phyloP scores from a whole-genome alignment of 2,329 filamentous ascomycete species.

The Colletotrichum theobromicola region DNA sequence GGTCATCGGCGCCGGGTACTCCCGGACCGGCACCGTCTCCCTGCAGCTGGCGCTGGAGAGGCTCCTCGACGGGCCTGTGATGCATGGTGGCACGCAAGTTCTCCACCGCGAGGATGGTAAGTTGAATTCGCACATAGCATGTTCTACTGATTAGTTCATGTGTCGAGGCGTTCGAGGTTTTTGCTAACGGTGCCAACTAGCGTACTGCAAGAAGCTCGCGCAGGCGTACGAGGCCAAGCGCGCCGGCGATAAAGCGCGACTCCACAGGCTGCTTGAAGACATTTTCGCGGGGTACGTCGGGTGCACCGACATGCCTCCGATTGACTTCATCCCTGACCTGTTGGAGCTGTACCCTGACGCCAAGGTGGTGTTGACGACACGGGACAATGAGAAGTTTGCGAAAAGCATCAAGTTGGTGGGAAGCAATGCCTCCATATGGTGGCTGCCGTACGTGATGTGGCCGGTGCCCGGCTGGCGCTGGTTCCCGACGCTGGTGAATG shows the following conservation, averaged over 20 bases:
- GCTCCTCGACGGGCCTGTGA: conserved; percentile 51
- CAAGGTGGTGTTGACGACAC: conserved; percentile 47
- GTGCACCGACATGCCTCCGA: conserved; percentile 49
- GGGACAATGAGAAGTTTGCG: conserved; percentile 41
- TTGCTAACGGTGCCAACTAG: background rate
- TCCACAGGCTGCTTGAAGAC: conserved; percentile 37
- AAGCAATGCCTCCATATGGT: background rate
- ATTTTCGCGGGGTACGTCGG: conserved; percentile 48
- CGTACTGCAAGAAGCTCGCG: background rate
- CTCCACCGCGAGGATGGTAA: conserved; percentile 39
- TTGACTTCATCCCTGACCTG: conserved; percentile 48
- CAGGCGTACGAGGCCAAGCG: background rate
- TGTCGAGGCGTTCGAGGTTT: background rate
- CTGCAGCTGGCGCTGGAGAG: conserved; percentile 52
- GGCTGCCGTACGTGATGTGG: background rate
- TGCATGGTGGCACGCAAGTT: conserved; percentile 51
- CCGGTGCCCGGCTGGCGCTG: background rate
- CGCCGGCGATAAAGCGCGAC: conserved; percentile 24
- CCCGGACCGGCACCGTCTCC: conserved; percentile 56
- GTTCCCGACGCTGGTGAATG: background rate
- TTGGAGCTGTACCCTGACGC: conserved; percentile 54
- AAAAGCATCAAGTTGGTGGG: conserved; percentile 27
- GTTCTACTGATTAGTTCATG: background rate
- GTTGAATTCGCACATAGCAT: background rate
- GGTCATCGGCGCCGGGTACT: conserved; percentile 47